Base-by-base conservation (phyloP, 352 stramenopile species). In the Paralagenidium karlingii region DNA sequence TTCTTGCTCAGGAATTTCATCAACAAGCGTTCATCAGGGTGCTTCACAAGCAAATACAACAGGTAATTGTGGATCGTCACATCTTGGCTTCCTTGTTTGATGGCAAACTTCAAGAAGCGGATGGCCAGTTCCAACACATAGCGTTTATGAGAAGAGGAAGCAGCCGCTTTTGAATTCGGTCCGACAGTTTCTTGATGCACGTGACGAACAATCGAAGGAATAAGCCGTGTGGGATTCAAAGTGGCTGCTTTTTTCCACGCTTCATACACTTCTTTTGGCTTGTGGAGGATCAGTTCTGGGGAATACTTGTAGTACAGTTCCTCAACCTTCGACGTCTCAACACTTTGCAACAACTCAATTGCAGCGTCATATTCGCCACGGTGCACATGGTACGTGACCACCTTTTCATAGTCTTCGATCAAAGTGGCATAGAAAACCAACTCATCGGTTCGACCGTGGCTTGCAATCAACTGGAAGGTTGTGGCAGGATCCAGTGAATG, bases 261-360 rank as follows among this genome's bases (percentile, higher is more conserved):
- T 9, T 92, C 77, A 28, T 96, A 94, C 32, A 93, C 81, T 44
- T 94, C 76, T 43, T 84, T 86, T 1, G 86, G 82, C 47, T 92
- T 92, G 45, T 90, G 74, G 8, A 94, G 76, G 44, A 96, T 95
- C 24, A 97, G 60, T 36, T 94, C 79, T 0, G 86, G 82, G 12
- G 83, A 94, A 55, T 95, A 97, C 50, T 96, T 96, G 69, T 97
- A 96, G 56, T 93, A 95, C 7, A 97, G 55, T 44, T 91, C 73
- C 45, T 96, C 85, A 8, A 96, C 82, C 41, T 94, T 94, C 21
- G 83, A 80, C 26, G 85, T 91, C 37, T 81, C 77, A 19, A 92
- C 83, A 13, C 82, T 82, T 24, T 69, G 68, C 20, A 97, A 62
- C 29, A 96, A 47, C 26, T 92, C 79, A 37, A 97, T 92, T 5